These are phyloP conservation scores for Ceratonia siliqua DNA, from an alignment of 306 rosid genomes.

Conservation along the genomic window DNA sequence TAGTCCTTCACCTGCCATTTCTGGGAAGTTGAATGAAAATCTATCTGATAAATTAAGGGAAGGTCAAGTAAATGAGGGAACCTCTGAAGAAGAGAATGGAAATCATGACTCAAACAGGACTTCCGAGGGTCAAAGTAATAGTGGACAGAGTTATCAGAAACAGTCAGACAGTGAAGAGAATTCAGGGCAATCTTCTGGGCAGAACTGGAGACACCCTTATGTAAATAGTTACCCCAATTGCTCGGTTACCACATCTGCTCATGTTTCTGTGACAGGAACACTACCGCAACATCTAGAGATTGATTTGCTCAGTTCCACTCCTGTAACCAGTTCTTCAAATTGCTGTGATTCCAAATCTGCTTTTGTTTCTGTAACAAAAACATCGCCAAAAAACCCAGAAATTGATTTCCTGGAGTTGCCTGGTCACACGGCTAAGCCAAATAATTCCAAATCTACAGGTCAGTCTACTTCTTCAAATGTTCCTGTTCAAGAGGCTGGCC, in stretches of 20 bases:
- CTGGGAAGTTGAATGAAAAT: conserved; percentile 38
- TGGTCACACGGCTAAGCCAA: conserved; percentile 31
- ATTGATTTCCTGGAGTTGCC: conserved; percentile 37
- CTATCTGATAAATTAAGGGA: conserved; percentile 43
- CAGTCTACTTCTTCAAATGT: conserved; percentile 42
- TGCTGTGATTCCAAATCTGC: conserved; percentile 20
- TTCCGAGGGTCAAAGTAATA: conserved; percentile 51
- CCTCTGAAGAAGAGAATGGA: conserved; percentile 43
- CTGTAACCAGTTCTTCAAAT: conserved; percentile 33
- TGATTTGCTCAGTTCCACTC: conserved; percentile 43
- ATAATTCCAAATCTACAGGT: conserved; percentile 28
- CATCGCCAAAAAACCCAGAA: conserved; percentile 37
- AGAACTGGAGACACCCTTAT: conserved; percentile 58
- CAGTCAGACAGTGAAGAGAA: conserved; percentile 70
- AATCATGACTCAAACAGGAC: conserved; percentile 47
- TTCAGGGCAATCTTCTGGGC: conserved; percentile 75
- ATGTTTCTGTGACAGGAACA: conserved; percentile 42
- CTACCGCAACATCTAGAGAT: conserved; percentile 38
- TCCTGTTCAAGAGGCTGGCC: conserved; percentile 53
- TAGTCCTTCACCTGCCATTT: conserved; percentile 42
- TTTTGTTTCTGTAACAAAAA: conserved; percentile 24
- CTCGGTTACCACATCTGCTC: conserved; percentile 46
- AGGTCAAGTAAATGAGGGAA: conserved; percentile 38
- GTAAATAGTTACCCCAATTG: conserved; percentile 46
- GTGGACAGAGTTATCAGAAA: conserved; percentile 53